Evolutionary conservation across 352 stramenopile genomes (phyloP), one percentile per base, ranked within the genome.

Genomic region (Pythium coloratum): DNA sequence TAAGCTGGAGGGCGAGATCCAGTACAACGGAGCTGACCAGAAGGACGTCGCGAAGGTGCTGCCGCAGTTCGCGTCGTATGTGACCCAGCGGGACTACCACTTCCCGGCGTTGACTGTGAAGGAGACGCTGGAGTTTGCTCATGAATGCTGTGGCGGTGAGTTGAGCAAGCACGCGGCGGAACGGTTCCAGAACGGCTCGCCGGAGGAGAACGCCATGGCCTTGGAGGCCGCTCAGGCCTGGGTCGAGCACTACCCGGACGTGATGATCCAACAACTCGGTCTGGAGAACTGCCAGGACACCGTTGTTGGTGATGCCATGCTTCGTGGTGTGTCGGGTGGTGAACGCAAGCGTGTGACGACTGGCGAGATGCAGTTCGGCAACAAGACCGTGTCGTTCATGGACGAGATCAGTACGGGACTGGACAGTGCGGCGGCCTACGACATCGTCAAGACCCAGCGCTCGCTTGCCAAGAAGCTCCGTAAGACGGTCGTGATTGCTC

Each of bases 381-480:
- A 66, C 30, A 69, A 75, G 59, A 72, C 66, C 18, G 77, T 96
- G 18, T 61, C 81, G 26, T 83, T 90, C 53, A 81, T 80, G 65
- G 91, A 98, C 73, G 82, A 93, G 75, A 95, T 98, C 65, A 90
- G 78, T 55, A 97, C 88, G 28, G 92, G 92, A 8, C 76, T 98
- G 16, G 91, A 71, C 53, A 67, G 58, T 57, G 65, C 65, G 1
- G 65, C 65, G 13, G 56, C 65, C 12, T 71, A 51, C 67, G 90
- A 97, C 60, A 97, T 98, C 64, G 81, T 87, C 66, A 82, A 84
- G 42, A 64, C 82, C 5, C 56, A 95, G 9, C 70, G 59, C 10
- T 66, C 76, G 57, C 58, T 76, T 9, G 76, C 73, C 47, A 44
- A 69, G 56, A 74, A 67, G 40, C 55, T 76, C 16, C 63, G 56